Evolutionary conservation across 805 yeast genomes (phyloP).

Genomic region (Vanderwaltozyma verrucispora): DNA sequence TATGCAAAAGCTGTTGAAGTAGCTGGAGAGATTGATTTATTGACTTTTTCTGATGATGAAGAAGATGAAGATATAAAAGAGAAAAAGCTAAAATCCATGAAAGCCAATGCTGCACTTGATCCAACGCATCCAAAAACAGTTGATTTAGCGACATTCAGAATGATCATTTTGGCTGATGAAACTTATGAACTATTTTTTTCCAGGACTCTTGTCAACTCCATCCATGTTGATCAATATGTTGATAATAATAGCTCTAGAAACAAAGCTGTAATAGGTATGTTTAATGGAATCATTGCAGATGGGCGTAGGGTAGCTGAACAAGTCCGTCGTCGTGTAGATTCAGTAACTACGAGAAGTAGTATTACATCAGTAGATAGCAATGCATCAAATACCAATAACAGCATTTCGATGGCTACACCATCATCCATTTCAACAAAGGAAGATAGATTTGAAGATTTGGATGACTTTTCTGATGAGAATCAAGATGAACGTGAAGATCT

Average conservation of each 20-base stretch:
- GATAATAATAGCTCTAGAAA: conserved; percentile 34
- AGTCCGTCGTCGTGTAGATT: conserved; percentile 80
- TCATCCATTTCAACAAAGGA: conserved; percentile 4
- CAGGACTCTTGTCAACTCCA: conserved; percentile 51
- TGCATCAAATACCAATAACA: not conserved
- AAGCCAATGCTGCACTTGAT: conserved; percentile 72
- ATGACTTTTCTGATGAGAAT: conserved; percentile 23
- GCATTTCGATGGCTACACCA: conserved; percentile 2
- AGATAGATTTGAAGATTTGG: conserved; percentile 23
- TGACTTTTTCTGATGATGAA: conserved; percentile 35
- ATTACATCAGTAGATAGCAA: conserved; percentile 12
- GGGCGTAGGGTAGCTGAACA: conserved; percentile 87
- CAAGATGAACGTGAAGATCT: conserved; percentile 22
- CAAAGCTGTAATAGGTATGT: conserved; percentile 69
- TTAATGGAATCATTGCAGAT: conserved; percentile 84
- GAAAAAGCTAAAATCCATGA: conserved; percentile 28
- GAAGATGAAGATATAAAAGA: conserved; percentile 15
- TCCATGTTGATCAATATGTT: conserved; percentile 52
- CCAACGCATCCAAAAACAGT: conserved; percentile 68
- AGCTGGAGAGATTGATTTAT: conserved; percentile 29
- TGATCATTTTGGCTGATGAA: conserved; percentile 91
- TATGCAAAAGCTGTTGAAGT: conserved; percentile 67
- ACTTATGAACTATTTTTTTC: conserved; percentile 81
- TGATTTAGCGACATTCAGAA: conserved; percentile 80
- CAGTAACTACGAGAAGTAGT: conserved; percentile 36